These are phyloP conservation scores for Chloranthus sessilifolius DNA, from an alignment of 164 flowering plant genomes.

Conservation along the genomic window DNA sequence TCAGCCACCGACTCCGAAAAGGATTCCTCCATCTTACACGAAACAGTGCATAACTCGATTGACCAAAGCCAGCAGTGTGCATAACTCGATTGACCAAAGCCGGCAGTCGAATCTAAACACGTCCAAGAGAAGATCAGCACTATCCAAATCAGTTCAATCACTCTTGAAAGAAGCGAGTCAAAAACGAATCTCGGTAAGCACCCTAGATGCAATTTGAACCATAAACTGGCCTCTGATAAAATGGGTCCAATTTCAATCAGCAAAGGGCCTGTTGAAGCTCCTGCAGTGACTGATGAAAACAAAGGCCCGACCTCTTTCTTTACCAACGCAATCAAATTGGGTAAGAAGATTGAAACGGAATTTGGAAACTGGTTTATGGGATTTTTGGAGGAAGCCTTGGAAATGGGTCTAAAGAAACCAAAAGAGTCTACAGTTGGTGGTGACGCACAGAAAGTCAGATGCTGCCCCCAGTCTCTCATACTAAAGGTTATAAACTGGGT, in stretches of 20 bases:
- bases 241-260: conserved; percentile 15
- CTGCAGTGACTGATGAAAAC: conserved; percentile 58
- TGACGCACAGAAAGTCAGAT: conserved; percentile 32
- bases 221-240: no score
- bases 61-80: no score
- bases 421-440: conserved; percentile 39
- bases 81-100: no score
- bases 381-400: conserved; percentile 72
- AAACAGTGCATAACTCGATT: conserved; percentile 38
- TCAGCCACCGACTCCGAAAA: conserved; percentile 25
- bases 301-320: conserved; percentile 43
- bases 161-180: conserved; percentile 42
- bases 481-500: conserved; percentile 91
- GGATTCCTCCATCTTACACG: conserved; percentile 32
- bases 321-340: conserved; percentile 59
- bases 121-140: conserved; percentile 43
- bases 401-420: conserved; percentile 61
- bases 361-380: conserved; percentile 96
- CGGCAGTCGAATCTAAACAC: conserved; percentile 26
- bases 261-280: conserved; percentile 23
- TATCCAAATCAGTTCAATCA: conserved; percentile 52
- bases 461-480: conserved; percentile 59
- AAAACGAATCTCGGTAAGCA: conserved; percentile 12
- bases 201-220: no score
- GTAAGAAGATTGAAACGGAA: conserved; percentile 69